Base-by-base conservation (phyloP, 2,329 filamentous ascomycete species). In the Ilyonectria mors-panacis region DNA sequence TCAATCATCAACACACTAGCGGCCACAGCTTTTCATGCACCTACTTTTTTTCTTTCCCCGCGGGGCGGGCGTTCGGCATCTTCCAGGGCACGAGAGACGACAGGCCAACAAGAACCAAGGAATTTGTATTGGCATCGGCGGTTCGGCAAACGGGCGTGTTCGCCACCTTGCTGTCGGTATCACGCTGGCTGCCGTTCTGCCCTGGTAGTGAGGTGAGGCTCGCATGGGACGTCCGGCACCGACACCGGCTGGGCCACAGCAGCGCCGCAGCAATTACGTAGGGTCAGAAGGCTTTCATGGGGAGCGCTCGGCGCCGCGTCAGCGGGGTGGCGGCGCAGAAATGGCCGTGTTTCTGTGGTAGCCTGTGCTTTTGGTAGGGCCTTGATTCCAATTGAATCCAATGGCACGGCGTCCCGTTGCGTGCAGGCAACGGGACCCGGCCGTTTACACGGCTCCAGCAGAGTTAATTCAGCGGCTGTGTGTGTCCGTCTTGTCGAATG, bases 1-100 rank as follows among this genome's bases (percentile, higher is more conserved):
- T 21, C 9, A 35, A 47, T 39, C 50, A 61, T 35, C 48, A 54
- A 35, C 51, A 23, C n/a, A 44, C 54, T 57, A 58, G 28, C 55
- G 55, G 28, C 54, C 13, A 48, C 26, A 33, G 21, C 55, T 35
- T 17, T 55, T 47, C 47, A 51, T 63, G 53, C 48, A 17, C 13
- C 54, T 47, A 35, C 44, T 15, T 28, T 30, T 35, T 35, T 12
- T 26, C 37, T 12, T 21, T 28, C 26, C 42, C 42, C 37, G 19
- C 30, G 39, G 39, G 37, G 48, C 48, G 26, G 59, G 17, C 48
- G 28, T 21, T 61, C 51, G 44, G 37, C 48, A 65, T 61, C 57
- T 56, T 19, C 42, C 42, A 56, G 37, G 50, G 39, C 17, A 23
- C 21, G 47, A 64, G 47, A 19, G 5, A 28, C 12, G n/a, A n/a